Evolutionary conservation across 108 stramenopile species (phyloP), one percentile per base, ranked within the genome.

Genomic region (Stephanodiscus minutulus): DNA sequence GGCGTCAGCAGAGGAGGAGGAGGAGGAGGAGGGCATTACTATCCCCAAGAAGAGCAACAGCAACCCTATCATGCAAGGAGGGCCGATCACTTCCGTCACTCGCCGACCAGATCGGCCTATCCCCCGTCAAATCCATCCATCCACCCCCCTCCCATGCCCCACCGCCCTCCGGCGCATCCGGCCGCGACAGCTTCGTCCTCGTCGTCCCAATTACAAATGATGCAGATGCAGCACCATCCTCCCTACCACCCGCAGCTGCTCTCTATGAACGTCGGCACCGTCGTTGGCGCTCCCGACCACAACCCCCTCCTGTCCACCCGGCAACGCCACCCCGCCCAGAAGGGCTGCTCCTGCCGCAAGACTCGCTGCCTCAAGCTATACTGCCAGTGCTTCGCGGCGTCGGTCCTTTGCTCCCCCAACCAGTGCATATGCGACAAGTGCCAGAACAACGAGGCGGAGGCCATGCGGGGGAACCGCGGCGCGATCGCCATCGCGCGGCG

Each of bases 381-480:
- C 74, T 96, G 95, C 72, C 88, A 91, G 47, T 96, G 95, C 73
- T 96, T 96, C 76, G 82, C 89, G 21, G 54, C 82, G n/a, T 81
- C 76, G 52, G 53, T 81, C 15, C 74, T 88, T 1, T 93, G 92
- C 67, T 73, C 81, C n/a, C 59, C 81, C 17, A 67, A 72, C 2
- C 27, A 35, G n/a, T 96, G 95, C 64, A 68, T 76, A 37, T 96
- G 95, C 64, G 78, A 85, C 8, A 46, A 68, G 5, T 96, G 95
- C 58, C 67, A 79, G 33, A 96, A 96, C 64, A 85, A 78, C 21
- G n/a, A 67, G 9, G 56, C 28, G n/a, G 85, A 90, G 49, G 74
- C 37, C 43, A 11, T 20, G 8, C 54, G 62, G 49, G 73, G 73
- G 12, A 63, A 76, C 5, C 18, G 52, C n/a, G 77, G 71, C 13